Conservation (phyloP, 306 rosid genomes). For the Cyamopsis tetragonoloba region DNA sequence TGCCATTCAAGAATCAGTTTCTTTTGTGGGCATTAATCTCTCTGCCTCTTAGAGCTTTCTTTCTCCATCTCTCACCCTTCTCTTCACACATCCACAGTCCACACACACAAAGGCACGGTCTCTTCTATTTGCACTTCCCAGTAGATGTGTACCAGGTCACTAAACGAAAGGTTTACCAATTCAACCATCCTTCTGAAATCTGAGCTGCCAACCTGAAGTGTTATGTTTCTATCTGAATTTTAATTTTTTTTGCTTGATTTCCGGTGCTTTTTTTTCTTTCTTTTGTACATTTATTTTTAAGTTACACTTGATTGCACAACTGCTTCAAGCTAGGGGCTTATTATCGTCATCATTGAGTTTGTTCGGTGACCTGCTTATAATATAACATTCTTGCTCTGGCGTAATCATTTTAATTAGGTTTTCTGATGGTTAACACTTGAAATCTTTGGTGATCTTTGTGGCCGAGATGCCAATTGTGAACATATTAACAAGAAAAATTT, state of each 20-base stretch:
- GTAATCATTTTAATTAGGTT: background rate
- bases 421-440: background rate
- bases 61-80: no score
- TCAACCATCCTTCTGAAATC: slow-evolving; percentile 2
- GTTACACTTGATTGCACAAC: background rate
- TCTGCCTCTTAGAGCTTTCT: no score
- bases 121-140: background rate
- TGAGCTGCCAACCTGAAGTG: background rate
- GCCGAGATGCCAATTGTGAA: background rate
- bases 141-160: no score
- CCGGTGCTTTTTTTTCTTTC: background rate
- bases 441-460: background rate
- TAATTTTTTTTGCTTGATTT: no score
- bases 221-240: no score
- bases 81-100: background rate
- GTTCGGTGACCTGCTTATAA: background rate
- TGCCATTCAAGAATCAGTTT: no score
- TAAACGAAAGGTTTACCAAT: background rate
- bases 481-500: no score
- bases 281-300: background rate
- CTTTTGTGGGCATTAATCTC: no score
- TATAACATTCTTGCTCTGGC: background rate
- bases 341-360: background rate
- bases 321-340: background rate
- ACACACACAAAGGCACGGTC: background rate